These are phyloP conservation scores for Neodidymelliopsis sp. DNA, from an alignment of 2,329 filamentous ascomycete species.

Conservation along the genomic window DNA sequence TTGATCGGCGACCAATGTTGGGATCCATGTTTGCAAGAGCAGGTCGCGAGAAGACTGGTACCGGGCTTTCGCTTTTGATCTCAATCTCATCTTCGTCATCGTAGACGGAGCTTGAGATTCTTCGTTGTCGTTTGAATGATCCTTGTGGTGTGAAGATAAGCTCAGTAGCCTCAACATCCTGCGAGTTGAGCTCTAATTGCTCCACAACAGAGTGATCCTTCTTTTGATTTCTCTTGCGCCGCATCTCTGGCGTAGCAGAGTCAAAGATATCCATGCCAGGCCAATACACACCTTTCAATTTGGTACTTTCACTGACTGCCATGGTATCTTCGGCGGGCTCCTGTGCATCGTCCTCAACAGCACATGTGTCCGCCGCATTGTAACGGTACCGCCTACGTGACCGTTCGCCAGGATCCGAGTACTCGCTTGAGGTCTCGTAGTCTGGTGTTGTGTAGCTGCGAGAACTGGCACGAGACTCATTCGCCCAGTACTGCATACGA, in stretches of 20 bases:
- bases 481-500: conserved; percentile 49
- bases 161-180: conserved; percentile 69
- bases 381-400: conserved; percentile 32
- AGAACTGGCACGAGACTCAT: conserved; percentile 46
- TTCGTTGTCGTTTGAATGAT: conserved; percentile 51
- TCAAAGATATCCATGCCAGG: conserved; percentile 85
- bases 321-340: conserved; percentile 33
- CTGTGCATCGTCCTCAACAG: conserved; percentile 41
- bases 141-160: conserved; percentile 64
- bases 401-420: conserved; percentile 44
- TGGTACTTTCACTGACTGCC: conserved; percentile 51
- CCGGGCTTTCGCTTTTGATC: conserved; percentile 47
- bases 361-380: conserved; percentile 36
- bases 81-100: conserved; percentile 50
- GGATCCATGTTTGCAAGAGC: conserved; percentile 42
- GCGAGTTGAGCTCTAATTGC: conserved; percentile 70
- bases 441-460: conserved; percentile 47
- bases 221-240: conserved; percentile 77
- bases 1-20: conserved; percentile 42
- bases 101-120: conserved; percentile 55
- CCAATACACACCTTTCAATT: conserved; percentile 76
- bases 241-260: conserved; percentile 76
- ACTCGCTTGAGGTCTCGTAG: conserved; percentile 49
- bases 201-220: conserved; percentile 76
- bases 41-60: conserved; percentile 32